Evolutionary conservation across 192 early-diverging fungal species (phyloP), one percentile per base, ranked within the genome.

Genomic region (Entomortierella chlamydospora): DNA sequence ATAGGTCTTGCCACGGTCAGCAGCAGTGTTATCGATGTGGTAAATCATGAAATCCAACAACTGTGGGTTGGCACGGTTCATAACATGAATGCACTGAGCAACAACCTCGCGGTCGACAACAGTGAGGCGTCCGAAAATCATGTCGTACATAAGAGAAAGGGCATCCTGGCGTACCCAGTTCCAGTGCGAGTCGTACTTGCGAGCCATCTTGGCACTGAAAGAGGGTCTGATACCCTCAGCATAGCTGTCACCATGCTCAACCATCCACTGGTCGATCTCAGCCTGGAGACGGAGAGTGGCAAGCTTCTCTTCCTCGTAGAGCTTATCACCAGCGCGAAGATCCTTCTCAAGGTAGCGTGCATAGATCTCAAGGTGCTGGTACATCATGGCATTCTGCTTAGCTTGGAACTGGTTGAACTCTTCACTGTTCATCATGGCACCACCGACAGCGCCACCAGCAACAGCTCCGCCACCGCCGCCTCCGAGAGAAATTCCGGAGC

Each of bases 101-200:
- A 93, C 97, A 61, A 98, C 87, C 78, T 97, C 95, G 72, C 96
- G 93, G 76, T 98, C 95, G 23, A 98, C 93, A 61, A 85, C 90
- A 23, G 91, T 89, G 61, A 98, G 84, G 25, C 91, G 88, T 62
- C 95, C 95, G 82, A 94, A 97, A 79, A 98, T 87, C 57, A 97
- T 93, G 84, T 96, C 97, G 81, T 94, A 98, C 83, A 94, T 95
- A 56, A 95, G 88, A 30, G 90, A 86, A 49, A 94, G 72, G n/a
- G 93, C 93, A 73, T 96, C 93, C 71, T 96, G 95, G 60, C 92
- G 90, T 47, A 90, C 92, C 96, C 96, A 98, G 87, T 98, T 98
- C 96, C 96, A 98, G 91, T 95, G 92, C 51, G 96, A 98, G 73
- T 98, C 95, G 71, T 95, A 98, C 30, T 82, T 86, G 50, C 96